These are phyloP conservation scores for Saturnispora sanitii DNA, from an alignment of 805 yeast species.

Conservation along the genomic window DNA sequence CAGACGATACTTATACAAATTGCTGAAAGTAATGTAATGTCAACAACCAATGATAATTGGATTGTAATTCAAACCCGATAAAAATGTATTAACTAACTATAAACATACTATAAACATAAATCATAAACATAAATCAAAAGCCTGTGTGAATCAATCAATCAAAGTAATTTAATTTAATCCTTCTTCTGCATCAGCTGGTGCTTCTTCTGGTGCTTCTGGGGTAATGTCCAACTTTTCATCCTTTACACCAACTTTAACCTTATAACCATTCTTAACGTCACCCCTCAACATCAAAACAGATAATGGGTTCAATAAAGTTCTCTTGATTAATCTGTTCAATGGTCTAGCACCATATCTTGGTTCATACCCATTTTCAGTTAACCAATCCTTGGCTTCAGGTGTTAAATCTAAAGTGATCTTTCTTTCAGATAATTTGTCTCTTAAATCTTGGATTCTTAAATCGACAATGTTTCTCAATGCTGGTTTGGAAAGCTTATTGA, in stretches of 20 bases:
- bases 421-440: slow-evolving; percentile 66
- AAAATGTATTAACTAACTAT: too few relatives aligned
- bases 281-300: slow-evolving; percentile 75
- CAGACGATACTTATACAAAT: slow-evolving; percentile 14
- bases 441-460: slow-evolving; percentile 72
- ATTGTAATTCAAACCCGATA: too few relatives aligned
- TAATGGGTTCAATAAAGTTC: slow-evolving; percentile 77
- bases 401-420: slow-evolving; percentile 50
- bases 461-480: slow-evolving; percentile 77
- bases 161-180: too few relatives aligned
- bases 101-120: background rate
- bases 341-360: slow-evolving; percentile 94
- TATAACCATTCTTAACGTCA: slow-evolving; percentile 42
- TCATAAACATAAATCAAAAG: too few relatives aligned
- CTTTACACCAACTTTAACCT: slow-evolving; percentile 5
- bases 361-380: slow-evolving; percentile 83
- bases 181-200: background rate
- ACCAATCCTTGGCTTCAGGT: slow-evolving; percentile 63
- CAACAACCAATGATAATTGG: background rate
- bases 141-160: too few relatives aligned
- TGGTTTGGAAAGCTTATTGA: slow-evolving; percentile 74
- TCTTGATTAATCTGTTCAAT: slow-evolving; percentile 80
- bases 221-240: slow-evolving; percentile 9
- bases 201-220: background rate
- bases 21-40: slow-evolving; percentile 3